Base-by-base conservation (phyloP, 495 filamentous ascomycete genomes). In the Lindgomyces ingoldianus region DNA sequence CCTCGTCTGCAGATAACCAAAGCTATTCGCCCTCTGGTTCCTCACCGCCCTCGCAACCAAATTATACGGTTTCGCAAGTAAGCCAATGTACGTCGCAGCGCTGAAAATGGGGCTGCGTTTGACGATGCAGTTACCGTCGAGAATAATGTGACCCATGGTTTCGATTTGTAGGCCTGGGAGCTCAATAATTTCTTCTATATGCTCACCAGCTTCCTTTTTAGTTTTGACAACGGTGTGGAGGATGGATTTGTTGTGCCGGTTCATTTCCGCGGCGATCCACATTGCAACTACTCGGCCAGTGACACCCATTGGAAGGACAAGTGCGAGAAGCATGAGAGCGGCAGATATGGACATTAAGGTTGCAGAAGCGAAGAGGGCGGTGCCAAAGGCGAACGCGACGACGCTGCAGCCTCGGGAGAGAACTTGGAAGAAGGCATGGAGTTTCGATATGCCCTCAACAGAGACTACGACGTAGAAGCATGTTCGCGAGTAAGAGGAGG, bases 391-490 rank as follows among this genome's bases (percentile, higher is more conserved):
- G 42, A 71, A 71, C 22, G 58, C 57, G 16, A 18, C 62, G 30
- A 71, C 56, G 22, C 30, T 60, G 39, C n/a, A 52, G 1, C 24
- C 19, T n/a, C 53, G 44, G 0, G 56, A 61, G 42, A 69, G 10
- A 21, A 70, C 19, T 14, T 49, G 69, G 3, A 55, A 18, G n/a
- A 55, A n/a, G 8, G 61, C 62, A 22, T 67, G 67, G 4, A 16
- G 57, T 1, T 18, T n/a, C 19, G 47, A 57, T 21, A 62, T 67
- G 9, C 67, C 69, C 24, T 62, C 48, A 4, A 57, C 36, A 9
- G 61, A 62, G 33, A 71, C 48, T 0, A 71, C 36, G 18, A 65
- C 68, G 56, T 71, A 69, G 60, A 71, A 69, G 22, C 48, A 57
- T 3, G 36, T 45, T 21, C 66, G 52, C 3, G 67, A 59, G 19